A percentile compares a stretch with the other conserved stretches of the same genome.
These are phyloP conservation scores for Hypoxylon sp. DNA, from an alignment of 2,329 filamentous ascomycete genomes.

Conservation along the genomic window DNA sequence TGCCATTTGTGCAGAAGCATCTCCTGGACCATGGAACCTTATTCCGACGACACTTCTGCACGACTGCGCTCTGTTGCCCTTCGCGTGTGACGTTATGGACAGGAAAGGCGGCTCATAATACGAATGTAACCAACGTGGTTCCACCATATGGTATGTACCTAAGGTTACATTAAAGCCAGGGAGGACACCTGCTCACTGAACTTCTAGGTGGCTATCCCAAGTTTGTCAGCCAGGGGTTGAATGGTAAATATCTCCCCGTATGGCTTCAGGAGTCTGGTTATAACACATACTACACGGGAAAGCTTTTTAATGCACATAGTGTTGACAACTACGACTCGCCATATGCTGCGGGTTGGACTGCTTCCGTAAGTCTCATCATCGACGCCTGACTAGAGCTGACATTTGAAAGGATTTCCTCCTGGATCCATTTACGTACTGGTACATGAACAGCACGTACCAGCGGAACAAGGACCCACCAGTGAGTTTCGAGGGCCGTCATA, in stretches of 20 bases:
- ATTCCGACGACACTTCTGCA: conserved; percentile 74
- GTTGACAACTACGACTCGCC: conserved; percentile 71
- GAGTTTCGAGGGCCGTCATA: conserved; percentile 66
- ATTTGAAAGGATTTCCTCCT: conserved; percentile 59
- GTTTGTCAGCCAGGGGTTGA: conserved; percentile 72
- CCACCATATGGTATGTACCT: conserved; percentile 68
- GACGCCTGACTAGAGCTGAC: conserved; percentile 8
- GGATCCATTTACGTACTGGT: conserved; percentile 72
- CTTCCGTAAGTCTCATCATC: conserved; percentile 52
- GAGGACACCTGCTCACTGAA: conserved; percentile 21
- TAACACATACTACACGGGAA: conserved; percentile 79
- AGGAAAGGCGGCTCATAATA: conserved; percentile 75
- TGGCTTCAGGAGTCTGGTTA: conserved; percentile 79
- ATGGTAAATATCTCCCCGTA: conserved; percentile 74
- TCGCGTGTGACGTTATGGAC: conserved; percentile 74
- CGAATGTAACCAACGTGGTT: conserved; percentile 71
- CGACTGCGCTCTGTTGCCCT: conserved; percentile 75
- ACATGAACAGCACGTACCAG: conserved; percentile 70
- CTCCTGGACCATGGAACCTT: conserved; percentile 68
- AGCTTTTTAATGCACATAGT: conserved; percentile 75
- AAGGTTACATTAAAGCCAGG: conserved; percentile 61
- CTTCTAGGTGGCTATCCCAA: conserved; percentile 70
- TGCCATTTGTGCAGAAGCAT: conserved; percentile 67
- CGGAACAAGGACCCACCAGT: conserved; percentile 66
- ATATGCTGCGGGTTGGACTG: conserved; percentile 68